These are phyloP conservation scores for Curvularia sp. DNA, from an alignment of 2,329 filamentous ascomycete species.

Conservation along the genomic window DNA sequence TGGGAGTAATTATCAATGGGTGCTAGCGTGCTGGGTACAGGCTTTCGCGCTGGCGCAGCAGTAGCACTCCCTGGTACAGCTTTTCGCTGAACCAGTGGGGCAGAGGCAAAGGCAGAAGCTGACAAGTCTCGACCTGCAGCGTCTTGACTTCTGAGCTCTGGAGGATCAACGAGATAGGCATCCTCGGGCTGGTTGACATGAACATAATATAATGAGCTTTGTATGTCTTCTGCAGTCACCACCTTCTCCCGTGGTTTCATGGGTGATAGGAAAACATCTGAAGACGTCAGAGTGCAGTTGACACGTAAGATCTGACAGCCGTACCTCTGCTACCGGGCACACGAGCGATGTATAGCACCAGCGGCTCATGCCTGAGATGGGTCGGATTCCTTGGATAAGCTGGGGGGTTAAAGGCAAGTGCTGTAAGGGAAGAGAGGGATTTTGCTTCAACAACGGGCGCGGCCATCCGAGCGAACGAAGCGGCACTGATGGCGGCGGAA, in stretches of 20 bases:
- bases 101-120: slow-evolving; percentile 19
- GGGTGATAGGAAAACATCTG: slow-evolving; percentile 91
- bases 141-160: slow-evolving; percentile 23
- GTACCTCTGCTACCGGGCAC: slow-evolving; percentile 89
- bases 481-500: slow-evolving; percentile 15
- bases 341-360: slow-evolving; percentile 89
- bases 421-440: slow-evolving; percentile 80
- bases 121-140: slow-evolving; percentile 17
- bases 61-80: slow-evolving; percentile 28
- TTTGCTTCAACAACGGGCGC: slow-evolving; percentile 71
- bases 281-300: slow-evolving; percentile 24
- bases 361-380: slow-evolving; percentile 70
- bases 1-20: slow-evolving; percentile 35
- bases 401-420: slow-evolving; percentile 84
- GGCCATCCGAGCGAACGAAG: slow-evolving; percentile 36
- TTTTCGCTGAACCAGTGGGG: slow-evolving; percentile 42
- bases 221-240: slow-evolving; percentile 85
- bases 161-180: slow-evolving; percentile 44
- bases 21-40: slow-evolving; percentile 37
- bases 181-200: slow-evolving; percentile 74
- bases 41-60: slow-evolving; percentile 34
- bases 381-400: slow-evolving; percentile 81
- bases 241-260: slow-evolving; percentile 88
- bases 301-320: slow-evolving; percentile 28
- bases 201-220: slow-evolving; percentile 87